Percentiles rank a stretch among this genome's conserved stretches.
Evolutionary conservation across 768 basidiomycete species (phyloP).

Genomic region (Melanogaster broomeanus): DNA sequence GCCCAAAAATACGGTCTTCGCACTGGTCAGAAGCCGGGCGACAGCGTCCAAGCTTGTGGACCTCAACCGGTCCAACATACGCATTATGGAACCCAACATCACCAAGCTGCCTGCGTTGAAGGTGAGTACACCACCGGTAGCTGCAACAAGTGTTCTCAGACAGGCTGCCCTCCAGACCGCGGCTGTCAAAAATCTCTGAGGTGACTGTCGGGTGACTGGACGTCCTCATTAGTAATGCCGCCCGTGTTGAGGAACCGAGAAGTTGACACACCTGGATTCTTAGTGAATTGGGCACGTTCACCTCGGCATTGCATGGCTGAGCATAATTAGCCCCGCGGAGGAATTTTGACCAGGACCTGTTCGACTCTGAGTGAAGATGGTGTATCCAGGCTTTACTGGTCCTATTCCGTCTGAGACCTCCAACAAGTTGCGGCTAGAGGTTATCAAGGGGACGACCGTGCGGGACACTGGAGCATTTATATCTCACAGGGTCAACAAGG

Average conservation of each 20-base stretch:
- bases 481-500: conserved; percentile 24
- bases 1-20: conserved; percentile 23
- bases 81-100: conserved; percentile 40
- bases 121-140: conserved; percentile 18
- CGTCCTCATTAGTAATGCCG: conserved; percentile 41
- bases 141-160: not conserved
- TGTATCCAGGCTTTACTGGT: conserved; percentile 18
- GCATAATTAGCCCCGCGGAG: too few relatives aligned
- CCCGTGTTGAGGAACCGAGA: too few relatives aligned
- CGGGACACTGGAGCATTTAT: conserved; percentile 20
- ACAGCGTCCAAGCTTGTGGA: conserved; percentile 14
- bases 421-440: conserved; percentile 15
- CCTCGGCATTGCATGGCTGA: too few relatives aligned
- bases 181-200: conserved; percentile 25
- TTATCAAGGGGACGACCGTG: conserved; percentile 13
- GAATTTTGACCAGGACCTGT: too few relatives aligned
- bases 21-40: conserved; percentile 26
- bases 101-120: conserved; percentile 28
- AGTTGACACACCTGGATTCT: too few relatives aligned
- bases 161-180: conserved; percentile 27
- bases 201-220: conserved; percentile 38
- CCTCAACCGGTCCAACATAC: conserved; percentile 26
- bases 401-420: conserved; percentile 17
- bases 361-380: conserved; percentile 5
- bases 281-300: too few relatives aligned